These are phyloP conservation scores for Mikania micrantha DNA, from an alignment of 129 eudicot species.

Conservation along the genomic window DNA sequence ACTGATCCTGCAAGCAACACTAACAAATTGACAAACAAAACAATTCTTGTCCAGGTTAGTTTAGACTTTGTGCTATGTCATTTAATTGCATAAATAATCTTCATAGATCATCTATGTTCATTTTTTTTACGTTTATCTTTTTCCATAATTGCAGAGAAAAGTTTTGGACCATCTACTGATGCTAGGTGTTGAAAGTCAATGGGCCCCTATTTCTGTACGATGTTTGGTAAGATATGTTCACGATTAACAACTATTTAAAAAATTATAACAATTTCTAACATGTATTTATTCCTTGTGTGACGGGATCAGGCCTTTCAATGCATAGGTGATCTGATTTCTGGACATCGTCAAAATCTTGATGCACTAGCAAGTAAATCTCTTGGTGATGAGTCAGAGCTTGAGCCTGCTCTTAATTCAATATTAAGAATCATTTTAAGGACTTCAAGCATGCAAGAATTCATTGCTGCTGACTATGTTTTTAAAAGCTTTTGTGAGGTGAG, in stretches of 20 bases:
- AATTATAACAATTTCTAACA: constrained; percentile 8
- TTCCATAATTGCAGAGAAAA: constrained; percentile 49
- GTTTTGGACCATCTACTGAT: constrained; percentile 72
- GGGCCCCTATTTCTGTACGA: constrained; percentile 93
- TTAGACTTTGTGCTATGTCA: not conserved
- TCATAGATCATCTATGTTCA: constrained; percentile 1
- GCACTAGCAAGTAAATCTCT: constrained; percentile 75
- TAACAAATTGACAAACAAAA: constrained; percentile 65
- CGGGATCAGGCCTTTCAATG: constrained; percentile 69
- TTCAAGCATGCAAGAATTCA: constrained; percentile 82
- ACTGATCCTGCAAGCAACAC: constrained; percentile 61
- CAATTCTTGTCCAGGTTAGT: constrained; percentile 85
- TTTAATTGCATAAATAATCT: not conserved
- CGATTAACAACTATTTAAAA: not conserved
- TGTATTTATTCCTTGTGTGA: not conserved
- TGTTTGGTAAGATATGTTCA: constrained; percentile 63
- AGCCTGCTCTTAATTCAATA: constrained; percentile 79
- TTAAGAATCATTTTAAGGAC: constrained; percentile 75
- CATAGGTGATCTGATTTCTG: constrained; percentile 75
- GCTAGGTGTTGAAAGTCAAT: constrained; percentile 96
- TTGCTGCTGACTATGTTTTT: constrained; percentile 80
- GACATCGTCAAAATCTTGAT: constrained; percentile 67
- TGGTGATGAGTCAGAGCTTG: constrained; percentile 72
- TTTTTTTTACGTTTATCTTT: not conserved
- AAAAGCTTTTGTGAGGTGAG: constrained; percentile 87